phyloP scores from a whole-genome alignment of 371 early-diverging fungal species.

The Zopfochytrium polystomum region DNA sequence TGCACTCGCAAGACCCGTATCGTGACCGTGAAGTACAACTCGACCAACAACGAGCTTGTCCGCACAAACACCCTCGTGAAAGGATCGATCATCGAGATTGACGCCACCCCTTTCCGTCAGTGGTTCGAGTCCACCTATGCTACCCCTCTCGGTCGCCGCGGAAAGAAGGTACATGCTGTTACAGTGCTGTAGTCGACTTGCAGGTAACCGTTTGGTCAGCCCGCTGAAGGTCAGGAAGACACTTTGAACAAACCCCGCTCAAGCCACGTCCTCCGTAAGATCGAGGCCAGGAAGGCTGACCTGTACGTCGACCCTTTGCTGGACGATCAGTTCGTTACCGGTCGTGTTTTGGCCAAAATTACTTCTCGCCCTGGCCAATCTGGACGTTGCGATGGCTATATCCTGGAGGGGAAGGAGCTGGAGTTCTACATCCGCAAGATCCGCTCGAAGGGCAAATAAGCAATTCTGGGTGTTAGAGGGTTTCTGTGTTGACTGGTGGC shows the following conservation, averaged over 20 bases:
- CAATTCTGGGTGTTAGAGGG: no score
- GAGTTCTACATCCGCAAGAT: slow-evolving; percentile 52
- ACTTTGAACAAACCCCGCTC: slow-evolving; percentile 76
- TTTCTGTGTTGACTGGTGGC: no score
- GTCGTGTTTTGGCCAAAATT: slow-evolving; percentile 93
- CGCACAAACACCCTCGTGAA: slow-evolving; percentile 99
- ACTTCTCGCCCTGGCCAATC: slow-evolving; percentile 99
- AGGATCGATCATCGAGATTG: slow-evolving; percentile 95
- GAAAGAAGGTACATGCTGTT: slow-evolving; percentile 55
- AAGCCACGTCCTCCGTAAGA: slow-evolving; percentile 85
- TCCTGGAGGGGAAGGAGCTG: slow-evolving; percentile 93
- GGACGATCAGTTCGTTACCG: slow-evolving; percentile 94
- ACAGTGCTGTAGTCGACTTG: no score
- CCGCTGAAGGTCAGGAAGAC: slow-evolving; percentile 46
- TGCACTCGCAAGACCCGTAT: slow-evolving; percentile 95
- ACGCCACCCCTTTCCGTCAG: slow-evolving; percentile 98
- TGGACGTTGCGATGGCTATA: slow-evolving; percentile 98
- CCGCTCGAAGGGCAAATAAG: slow-evolving; percentile 25
- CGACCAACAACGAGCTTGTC: slow-evolving; percentile 99
- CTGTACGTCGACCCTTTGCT: slow-evolving; percentile 85
- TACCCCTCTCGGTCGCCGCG: slow-evolving; percentile 82
- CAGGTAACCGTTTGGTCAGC: slow-evolving; percentile 10
- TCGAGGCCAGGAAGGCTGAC: slow-evolving; percentile 75
- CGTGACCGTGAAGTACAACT: slow-evolving; percentile 98
- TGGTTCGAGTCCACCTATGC: slow-evolving; percentile 98